Evolutionary conservation across 2,329 filamentous ascomycete genomes (phyloP).

Genomic region (Rutstroemia sp.): DNA sequence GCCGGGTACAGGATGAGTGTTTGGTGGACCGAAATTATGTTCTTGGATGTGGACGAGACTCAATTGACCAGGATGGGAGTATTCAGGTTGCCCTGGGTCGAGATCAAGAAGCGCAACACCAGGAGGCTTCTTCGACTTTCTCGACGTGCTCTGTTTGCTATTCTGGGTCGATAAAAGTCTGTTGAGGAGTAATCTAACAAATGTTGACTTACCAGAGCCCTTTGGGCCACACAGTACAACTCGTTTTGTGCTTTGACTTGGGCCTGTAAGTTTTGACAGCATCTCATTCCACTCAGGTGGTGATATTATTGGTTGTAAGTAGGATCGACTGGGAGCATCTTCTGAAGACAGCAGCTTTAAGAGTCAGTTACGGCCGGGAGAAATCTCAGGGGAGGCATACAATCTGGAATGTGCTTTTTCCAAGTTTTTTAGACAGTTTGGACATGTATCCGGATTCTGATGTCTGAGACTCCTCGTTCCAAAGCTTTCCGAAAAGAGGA

Average conservation of each 20-base stretch:
- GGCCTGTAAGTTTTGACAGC: constrained; percentile 23
- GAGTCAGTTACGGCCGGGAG: not conserved
- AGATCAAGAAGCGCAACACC: constrained; percentile 56
- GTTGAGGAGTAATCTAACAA: constrained; percentile 60
- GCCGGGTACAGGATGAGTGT: constrained; percentile 47
- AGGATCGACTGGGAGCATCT: constrained; percentile 42
- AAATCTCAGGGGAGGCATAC: constrained; percentile 28
- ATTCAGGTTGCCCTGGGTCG: constrained; percentile 73
- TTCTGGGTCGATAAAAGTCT: constrained; percentile 40
- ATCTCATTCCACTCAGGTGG: constrained; percentile 52
- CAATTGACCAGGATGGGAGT: constrained; percentile 60
- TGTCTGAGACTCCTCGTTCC: constrained; percentile 41
- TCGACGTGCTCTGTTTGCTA: not conserved
- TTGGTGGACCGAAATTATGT: constrained; percentile 60
- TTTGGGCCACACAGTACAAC: constrained; percentile 63
- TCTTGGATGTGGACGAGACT: constrained; percentile 55
- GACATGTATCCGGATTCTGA: constrained; percentile 13
- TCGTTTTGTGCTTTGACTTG: constrained; percentile 31
- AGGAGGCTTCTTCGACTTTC: constrained; percentile 13
- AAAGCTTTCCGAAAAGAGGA: constrained; percentile 59
- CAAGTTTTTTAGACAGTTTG: constrained; percentile 10
- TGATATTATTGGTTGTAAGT: constrained; percentile 47
- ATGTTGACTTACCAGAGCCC: constrained; percentile 69
- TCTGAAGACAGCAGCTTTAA: constrained; percentile 45
- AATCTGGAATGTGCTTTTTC: constrained; percentile 40